Evolutionary conservation across 1,284 basidiomycete species (phyloP), one percentile per base, ranked within the genome.

Genomic region (Anthracocystis walkeri): DNA sequence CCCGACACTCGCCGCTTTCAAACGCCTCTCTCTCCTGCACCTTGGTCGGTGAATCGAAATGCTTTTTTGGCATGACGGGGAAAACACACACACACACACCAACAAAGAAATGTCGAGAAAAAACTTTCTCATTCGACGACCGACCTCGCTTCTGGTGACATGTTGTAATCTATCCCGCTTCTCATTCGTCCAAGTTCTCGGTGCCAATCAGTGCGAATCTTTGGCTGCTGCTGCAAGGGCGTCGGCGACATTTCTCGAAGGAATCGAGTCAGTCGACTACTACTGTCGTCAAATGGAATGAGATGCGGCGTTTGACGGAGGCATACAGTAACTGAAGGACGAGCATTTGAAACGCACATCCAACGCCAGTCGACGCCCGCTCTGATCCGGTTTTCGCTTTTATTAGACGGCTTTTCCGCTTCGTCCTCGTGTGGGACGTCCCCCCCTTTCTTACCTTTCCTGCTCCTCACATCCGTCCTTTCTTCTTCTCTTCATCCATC

Each of bases 401-500:
- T 52, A 52, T 52, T 27, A 23, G 8, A 27, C 23, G 23, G 35
- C 31, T 18, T 4, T 23, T 35, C 27, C 14, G 31, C 4, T 16
- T 8, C 5, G 8, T 4, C 35, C 14, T 27, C 21, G 29, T n/a
- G 16, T 29, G 38, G 4, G 4, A 16, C 29, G 4, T 18, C n/a
- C 20, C 40, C 29, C 21, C 23, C 16, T 41, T 35, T 16, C 29
- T 14, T 35, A 57, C 56, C 16, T 41, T 75, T 82, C 81, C 69
- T 72, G 12, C 42, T 87, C 67, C 41, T 44, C 42, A 14, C 41
- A 21, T 46, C 44, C 33, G 38, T 29, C 27, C 46, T 18, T 31
- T 18, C 48, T 12, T 40, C 50, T 20, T 83, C 84, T 41, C 75
- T 85, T 55, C 53, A 49, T 79, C 81, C 84, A 65, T 78, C 85